A percentile compares a stretch with the other conserved stretches of the same genome.
These are phyloP conservation scores for Nitzschia putrida DNA, from an alignment of 108 stramenopile species.

Conservation along the genomic window DNA sequence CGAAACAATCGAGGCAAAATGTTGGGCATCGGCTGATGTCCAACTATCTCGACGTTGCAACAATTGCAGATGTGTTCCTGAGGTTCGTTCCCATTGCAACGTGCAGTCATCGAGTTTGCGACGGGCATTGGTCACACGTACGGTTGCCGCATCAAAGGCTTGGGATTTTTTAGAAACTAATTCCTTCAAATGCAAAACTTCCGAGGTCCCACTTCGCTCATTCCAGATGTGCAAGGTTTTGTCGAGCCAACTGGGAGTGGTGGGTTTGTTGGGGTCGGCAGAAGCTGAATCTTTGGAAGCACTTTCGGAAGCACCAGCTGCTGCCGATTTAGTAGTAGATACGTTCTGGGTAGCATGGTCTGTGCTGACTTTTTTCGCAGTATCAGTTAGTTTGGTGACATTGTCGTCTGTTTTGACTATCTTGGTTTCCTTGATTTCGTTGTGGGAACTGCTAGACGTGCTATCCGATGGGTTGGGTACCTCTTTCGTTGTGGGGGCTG, in stretches of 20 bases:
- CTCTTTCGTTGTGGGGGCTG: too few species aligned
- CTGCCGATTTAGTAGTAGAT: too few species aligned
- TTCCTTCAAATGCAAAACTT: conserved; percentile 50
- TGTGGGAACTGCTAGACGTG: too few species aligned
- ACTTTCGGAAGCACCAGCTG: too few species aligned
- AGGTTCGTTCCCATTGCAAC: conserved; percentile 40
- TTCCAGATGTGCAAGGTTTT: conserved; percentile 32
- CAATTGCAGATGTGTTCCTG: conserved; percentile 42
- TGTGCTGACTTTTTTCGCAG: too few species aligned
- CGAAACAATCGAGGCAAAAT: conserved; percentile 51
- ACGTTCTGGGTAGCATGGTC: too few species aligned
- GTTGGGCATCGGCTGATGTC: conserved; percentile 50
- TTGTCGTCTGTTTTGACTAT: too few species aligned
- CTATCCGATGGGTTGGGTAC: too few species aligned
- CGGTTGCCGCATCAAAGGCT: conserved; percentile 45
- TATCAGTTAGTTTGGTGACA: too few species aligned
- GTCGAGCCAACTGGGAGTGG: conserved; percentile 12
- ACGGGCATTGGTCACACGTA: conserved; percentile 39
- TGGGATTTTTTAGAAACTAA: conserved; percentile 38
- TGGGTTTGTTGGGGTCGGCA: too few species aligned
- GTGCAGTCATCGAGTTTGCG: conserved; percentile 29
- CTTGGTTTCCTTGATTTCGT: too few species aligned
- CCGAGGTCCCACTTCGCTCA: conserved; percentile 46
- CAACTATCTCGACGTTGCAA: conserved; percentile 51
- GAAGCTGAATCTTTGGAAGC: too few species aligned